Evolutionary conservation across 306 rosid genomes (phyloP), one percentile per base, ranked within the genome.

Genomic region (Begonia loranthoides): DNA sequence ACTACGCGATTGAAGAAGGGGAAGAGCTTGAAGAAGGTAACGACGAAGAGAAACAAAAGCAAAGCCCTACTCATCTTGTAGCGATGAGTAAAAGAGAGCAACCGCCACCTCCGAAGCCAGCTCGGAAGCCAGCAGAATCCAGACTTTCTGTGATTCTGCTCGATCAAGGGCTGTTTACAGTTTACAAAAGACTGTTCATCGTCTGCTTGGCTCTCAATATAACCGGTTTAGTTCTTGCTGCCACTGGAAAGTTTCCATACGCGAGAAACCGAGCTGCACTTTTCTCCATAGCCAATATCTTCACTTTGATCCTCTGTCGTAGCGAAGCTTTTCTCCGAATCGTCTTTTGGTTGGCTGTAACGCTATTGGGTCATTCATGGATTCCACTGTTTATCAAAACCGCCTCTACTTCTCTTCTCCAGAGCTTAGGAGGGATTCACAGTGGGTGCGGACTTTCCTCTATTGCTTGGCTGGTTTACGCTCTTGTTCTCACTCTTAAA

Each of bases 401-500:
- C 41, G 60, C 74, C 10, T 55, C 57, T 6, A 79, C 94, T 38
- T 74, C 87, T n/a, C 65, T 83, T 47, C 84, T 83, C 54, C 94
- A 83, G 70, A 72, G 82, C 21, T 39, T 83, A 28, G 87, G 94
- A 19, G 82, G 93, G 61, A 72, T 83, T 43, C 93, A 83, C n/a
- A 83, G 94, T 51, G 71, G 87, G 2, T 83, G 82, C 50, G 94
- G 84, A 2, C 65, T 83, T 63, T 83, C 82, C n/a, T 60, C 87
- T 6, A 76, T 79, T 57, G 84, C 78, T 1, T 83, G 94, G 94
- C 78, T 83, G 3, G 55, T 69, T 4, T 79, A 76, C 61, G 69
- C 84, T 2, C 49, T 79, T 10, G 58, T 74, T 9, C 74, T 69
- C 10, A 74, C 84, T 6, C 45, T 76, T 3, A 36, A 50, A 11